phyloP scores from a whole-genome alignment of 2,329 filamentous ascomycete genomes.

The Escovopsis sp. region DNA sequence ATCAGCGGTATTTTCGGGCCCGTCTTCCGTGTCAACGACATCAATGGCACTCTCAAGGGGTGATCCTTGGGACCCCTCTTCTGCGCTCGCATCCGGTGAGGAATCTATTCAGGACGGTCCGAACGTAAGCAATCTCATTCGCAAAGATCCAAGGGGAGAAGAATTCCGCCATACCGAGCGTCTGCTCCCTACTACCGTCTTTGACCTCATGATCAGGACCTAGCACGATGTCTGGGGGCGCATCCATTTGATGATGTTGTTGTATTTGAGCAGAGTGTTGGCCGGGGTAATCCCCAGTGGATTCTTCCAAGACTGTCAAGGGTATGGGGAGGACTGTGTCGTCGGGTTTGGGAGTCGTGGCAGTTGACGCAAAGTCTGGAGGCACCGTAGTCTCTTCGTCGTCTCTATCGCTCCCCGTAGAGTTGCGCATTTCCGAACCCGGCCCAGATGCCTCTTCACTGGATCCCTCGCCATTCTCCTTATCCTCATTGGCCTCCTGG shows the following conservation, averaged over 20 bases:
- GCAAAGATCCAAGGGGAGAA: too few relatives aligned
- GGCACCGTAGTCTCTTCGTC: constrained; percentile 46
- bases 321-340: constrained; percentile 21
- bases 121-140: too few relatives aligned
- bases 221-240: constrained; percentile 37
- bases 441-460: constrained; percentile 50
- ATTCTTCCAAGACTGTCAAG: constrained; percentile 39
- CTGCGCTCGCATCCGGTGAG: background rate
- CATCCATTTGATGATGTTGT: constrained; percentile 34
- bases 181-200: constrained; percentile 12
- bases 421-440: constrained; percentile 41
- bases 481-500: constrained; percentile 39
- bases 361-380: constrained; percentile 12
- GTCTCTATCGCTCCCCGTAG: constrained; percentile 40
- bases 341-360: constrained; percentile 9
- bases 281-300: constrained; percentile 25
- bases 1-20: constrained; percentile 1
- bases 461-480: constrained; percentile 34
- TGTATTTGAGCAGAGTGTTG: constrained; percentile 30
- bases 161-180: constrained; percentile 13
- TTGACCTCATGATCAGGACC: constrained; percentile 28
- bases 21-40: constrained; percentile 19
- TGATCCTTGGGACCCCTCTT: too few relatives aligned
- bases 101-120: background rate
- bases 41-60: constrained; percentile 5